Base-by-base conservation (phyloP, 169 alveolate genomes). In the Plasmodium relictum region DNA sequence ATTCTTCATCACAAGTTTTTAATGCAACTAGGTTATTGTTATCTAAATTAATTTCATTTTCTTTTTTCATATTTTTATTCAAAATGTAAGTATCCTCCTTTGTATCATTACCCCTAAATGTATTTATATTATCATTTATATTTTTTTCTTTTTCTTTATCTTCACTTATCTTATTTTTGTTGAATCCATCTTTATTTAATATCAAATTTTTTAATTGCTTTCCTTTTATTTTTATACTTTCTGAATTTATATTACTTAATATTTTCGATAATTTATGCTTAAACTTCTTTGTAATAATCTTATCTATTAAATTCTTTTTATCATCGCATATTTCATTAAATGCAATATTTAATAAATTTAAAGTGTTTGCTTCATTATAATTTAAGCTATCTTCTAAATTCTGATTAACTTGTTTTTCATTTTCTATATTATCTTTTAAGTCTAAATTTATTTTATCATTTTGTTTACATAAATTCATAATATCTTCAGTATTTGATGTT, bases 281-380 rank as follows among this genome's bases (percentile, higher is more conserved):
- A 59, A 58, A 86, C 31, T 72, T 86, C 26, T 69, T 86, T 20
- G 92, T 86, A 86, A 86, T 86, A 26, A 72, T 45, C 58, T 86
- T 20, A 14, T 86, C 87, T 41, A 86, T 86, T 65, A 86, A 37
- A 37, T 50, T 12, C 59, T 86, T 71, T 59, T 86, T 86, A 86
- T 61, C 58, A 16, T 44, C 20, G 44, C 37, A 86, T 18, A 86
- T 70, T 41, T 86, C 92, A 41, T 86, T 86, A 86, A 86, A 86
- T 14, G 87, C 86, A 59, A 86, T 70, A 10, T 71, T 70, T 86
- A 86, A 63, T 65, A 86, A 71, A 65, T 86, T 70, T 44, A 69
- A 22, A 0, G 92, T 86, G 50, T 50, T 86, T 20, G 92, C 87
- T 69, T 86, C 92, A 86, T 71, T 86, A 86, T 86, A 86, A 52